Percentiles rank a stretch among this genome's conserved stretches.
phyloP scores from a whole-genome alignment of 1,284 basidiomycete genomes.

The Hypsizygus ulmarius region DNA sequence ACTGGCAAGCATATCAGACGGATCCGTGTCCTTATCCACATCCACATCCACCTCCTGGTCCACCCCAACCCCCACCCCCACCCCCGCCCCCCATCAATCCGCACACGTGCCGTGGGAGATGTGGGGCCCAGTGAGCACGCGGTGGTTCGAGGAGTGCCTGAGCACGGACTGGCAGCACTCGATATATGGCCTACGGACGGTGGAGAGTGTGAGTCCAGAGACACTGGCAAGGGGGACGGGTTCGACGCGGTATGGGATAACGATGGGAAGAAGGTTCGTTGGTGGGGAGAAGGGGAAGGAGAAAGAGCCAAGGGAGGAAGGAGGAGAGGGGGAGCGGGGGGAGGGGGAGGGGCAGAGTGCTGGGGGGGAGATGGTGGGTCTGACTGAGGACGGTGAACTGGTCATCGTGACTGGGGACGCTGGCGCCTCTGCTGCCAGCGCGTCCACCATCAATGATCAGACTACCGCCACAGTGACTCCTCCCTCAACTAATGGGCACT shows the following conservation, averaged over 20 bases:
- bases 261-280: not conserved
- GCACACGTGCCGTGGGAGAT: constrained; percentile 35
- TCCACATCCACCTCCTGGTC: not conserved
- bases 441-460: no score
- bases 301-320: no score
- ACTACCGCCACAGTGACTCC: not conserved
- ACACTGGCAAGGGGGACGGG: constrained; percentile 1
- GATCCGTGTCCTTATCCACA: not conserved
- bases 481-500: not conserved
- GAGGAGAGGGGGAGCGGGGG: not conserved
- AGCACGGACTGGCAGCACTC: constrained; percentile 54
- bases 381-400: no score
- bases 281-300: not conserved
- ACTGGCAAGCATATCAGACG: not conserved
- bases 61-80: constrained; percentile 3
- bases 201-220: constrained; percentile 30
- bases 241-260: not conserved
- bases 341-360: no score
- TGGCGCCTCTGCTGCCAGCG: no score
- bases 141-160: constrained; percentile 48
- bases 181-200: constrained; percentile 46
- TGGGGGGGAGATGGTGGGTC: no score
- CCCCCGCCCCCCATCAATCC: constrained; percentile 5
- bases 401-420: no score
- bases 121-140: constrained; percentile 49